phyloP scores from a whole-genome alignment of 208 protist genomes.

The Leishmania aethiopica region DNA sequence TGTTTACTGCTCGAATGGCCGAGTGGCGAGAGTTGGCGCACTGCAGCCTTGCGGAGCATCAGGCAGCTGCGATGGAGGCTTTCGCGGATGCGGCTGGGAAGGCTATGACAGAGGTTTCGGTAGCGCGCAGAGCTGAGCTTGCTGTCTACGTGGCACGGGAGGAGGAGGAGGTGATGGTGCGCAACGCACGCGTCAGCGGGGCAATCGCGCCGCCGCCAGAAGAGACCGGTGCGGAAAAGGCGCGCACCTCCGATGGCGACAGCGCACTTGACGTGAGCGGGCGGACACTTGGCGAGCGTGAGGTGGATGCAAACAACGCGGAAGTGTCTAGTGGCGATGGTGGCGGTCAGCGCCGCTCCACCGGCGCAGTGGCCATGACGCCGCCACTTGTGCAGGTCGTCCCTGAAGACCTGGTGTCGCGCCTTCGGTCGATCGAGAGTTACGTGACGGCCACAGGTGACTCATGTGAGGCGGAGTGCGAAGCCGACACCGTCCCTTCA shows the following conservation, averaged over 20 bases:
- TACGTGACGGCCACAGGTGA: neutral
- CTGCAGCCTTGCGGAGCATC: neutral
- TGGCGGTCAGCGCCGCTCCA: neutral
- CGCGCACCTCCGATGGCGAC: neutral
- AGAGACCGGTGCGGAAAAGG: neutral
- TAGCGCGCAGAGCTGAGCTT: neutral
- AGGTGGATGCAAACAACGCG: neutral
- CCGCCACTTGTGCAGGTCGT: neutral
- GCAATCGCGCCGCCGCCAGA: neutral
- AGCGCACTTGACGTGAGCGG: constrained; percentile 12
- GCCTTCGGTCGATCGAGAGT: neutral
- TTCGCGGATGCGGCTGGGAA: constrained; percentile 7
- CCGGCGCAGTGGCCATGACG: neutral
- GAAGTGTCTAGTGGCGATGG: neutral
- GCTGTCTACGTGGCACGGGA: neutral
- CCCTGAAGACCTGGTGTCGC: neutral
- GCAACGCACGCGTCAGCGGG: neutral
- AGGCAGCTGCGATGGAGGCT: neutral
- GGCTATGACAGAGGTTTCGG: neutral
- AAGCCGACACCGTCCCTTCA: neutral
- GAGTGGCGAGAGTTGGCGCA: constrained; percentile 9
- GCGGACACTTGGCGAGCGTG: neutral
- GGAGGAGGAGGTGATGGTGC: neutral
- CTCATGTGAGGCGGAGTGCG: neutral
- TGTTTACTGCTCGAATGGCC: neutral